Base-by-base conservation (phyloP, 768 basidiomycete genomes). In the Lactarius akahatsu region DNA sequence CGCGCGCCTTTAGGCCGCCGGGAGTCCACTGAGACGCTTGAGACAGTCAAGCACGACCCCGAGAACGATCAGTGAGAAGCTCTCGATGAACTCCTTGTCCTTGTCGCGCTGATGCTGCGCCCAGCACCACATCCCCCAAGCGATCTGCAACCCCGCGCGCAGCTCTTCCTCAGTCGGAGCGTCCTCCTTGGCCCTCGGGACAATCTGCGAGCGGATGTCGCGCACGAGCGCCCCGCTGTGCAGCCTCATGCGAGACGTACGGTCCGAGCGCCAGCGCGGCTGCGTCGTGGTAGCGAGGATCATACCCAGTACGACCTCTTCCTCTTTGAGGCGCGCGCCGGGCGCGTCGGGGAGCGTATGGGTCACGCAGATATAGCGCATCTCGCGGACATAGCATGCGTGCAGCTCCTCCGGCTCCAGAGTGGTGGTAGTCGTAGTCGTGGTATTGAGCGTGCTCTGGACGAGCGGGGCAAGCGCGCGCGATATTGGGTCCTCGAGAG, bases 301-400 rank as follows among this genome's bases (percentile, higher is more conserved):
- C 0, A 87, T 86, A n/a, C 90, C 91, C 34, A 86, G 76, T 1
- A 91, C 87, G 28, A 92, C 80, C 71, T 94, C 92, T 59, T 88
- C 87, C 72, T 94, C 92, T 8, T 80, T 74, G 40, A 94, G 79
- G 36, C 81, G 80, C 11, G 79, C 79, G 13, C 82, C 85, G 1
- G 86, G 80, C 10, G 79, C 76, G 60, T 83, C 81, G 10, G 88
- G 84, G 11, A 92, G 75, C 1, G 86, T 84, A 72, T 91, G 89
- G 0, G 87, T 88, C 20, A 80, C 76, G 66, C 86, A 84, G 62
- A 91, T 88, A 73, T 91, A 93, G n/a, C 80, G 76, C 66, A 94
- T 78, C 74, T 94, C 89, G 65, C 86, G 82, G 11, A 76, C 74
- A 73, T 91, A 93, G 69, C 76, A 76, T 34, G 72, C 70, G 75